Base-by-base conservation (phyloP, 2,329 filamentous ascomycete genomes). In the Thielaviopsis euricoi region DNA sequence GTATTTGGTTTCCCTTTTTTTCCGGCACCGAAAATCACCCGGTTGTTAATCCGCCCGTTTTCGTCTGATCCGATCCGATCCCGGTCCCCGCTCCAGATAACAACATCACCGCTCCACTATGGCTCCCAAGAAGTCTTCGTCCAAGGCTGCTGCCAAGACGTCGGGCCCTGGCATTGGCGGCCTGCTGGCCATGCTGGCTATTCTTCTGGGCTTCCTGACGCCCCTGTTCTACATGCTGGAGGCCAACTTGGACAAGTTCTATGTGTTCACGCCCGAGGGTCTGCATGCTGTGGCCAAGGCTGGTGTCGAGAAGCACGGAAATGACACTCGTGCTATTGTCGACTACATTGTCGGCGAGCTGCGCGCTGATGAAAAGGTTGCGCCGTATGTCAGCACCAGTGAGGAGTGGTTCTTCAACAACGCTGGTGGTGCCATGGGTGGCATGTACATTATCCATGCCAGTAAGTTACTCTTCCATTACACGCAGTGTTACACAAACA, bases 351-450 rank as follows among this genome's bases (percentile, higher is more conserved):
- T 87, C 55, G 66, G 72, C 61, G 83, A 88, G 71, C 76, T 94
- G 58, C 73, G 75, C 64, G 72, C 73, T 64, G 46, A 59, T 37
- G 66, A 67, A 53, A 77, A 76, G 65, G 64, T 72, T 67, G 68
- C 71, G 55, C 64, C 66, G 54, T 73, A 87, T 69, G 67, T 91
- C 67, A 89, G 86, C 72, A 68, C 79, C 58, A 73, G 85, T 60
- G 81, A 91, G 72, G 85, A 91, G 70, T 95, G 88, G 88, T 77
- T 94, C 52, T 91, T 95, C 66, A 95, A 94, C 76, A 94, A 94
- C 67, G 88, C 88, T 55, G 89, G 89, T 56, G 89, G 89, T 62
- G 88, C 88, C 56, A 95, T 94, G 89, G 89, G 89, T 58, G 86
- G 80, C 66, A 93, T 94, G 89, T 89, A 88, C 70, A 83, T 94